Percentiles rank a stretch among this genome's conserved stretches.
phyloP scores from a whole-genome alignment of 164 flowering plant species.

The Brasenia schreberi region DNA sequence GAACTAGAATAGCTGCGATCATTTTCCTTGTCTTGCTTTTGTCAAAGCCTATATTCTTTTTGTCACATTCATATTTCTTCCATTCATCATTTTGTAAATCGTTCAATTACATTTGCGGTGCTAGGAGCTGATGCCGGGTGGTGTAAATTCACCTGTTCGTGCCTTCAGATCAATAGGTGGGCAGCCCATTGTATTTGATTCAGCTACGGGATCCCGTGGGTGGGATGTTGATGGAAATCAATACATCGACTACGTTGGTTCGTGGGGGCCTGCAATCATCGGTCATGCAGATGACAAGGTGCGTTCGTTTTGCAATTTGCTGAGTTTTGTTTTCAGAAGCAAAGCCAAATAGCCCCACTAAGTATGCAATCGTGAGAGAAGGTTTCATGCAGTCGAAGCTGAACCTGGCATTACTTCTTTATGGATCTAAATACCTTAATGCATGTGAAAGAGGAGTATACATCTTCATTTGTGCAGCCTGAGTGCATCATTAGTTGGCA shows the following conservation, averaged over 20 bases:
- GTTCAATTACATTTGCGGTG: neutral
- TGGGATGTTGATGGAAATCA: slow-evolving; percentile 95
- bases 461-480: too few species aligned
- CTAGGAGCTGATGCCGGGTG: slow-evolving; percentile 97
- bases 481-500: too few species aligned
- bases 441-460: too few species aligned
- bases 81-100: neutral
- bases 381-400: too few species aligned
- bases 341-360: too few species aligned
- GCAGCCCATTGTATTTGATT: slow-evolving; percentile 84
- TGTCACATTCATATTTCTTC: neutral
- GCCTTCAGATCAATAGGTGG: slow-evolving; percentile 98
- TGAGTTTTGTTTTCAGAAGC: too few species aligned
- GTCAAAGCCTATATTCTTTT: neutral
- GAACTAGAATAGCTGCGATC: neutral
- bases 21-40: neutral
- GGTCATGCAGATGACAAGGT: slow-evolving; percentile 99
- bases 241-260: slow-evolving; percentile 94
- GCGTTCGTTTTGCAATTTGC: neutral
- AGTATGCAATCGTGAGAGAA: too few species aligned
- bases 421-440: too few species aligned
- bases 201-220: slow-evolving; percentile 85
- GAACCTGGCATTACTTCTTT: too few species aligned
- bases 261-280: slow-evolving; percentile 99
- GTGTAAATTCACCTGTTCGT: slow-evolving; percentile 97